These are phyloP conservation scores for Gossypium laxum DNA, from an alignment of 441 rosid species.

Conservation along the genomic window DNA sequence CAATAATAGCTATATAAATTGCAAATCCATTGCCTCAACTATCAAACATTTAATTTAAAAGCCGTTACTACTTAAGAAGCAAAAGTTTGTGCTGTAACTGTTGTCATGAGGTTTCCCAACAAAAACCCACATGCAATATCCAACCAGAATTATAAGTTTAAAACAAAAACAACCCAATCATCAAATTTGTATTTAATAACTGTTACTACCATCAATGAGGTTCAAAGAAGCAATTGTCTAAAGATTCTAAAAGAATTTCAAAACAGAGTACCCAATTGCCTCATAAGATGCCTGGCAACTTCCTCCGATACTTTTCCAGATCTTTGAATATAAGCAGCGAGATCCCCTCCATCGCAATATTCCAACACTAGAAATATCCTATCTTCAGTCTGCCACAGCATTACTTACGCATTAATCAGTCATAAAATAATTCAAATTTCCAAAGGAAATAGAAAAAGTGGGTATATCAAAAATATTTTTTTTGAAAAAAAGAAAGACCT, in stretches of 20 bases:
- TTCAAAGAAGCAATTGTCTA: neutral
- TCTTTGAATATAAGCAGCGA: constrained; percentile 49
- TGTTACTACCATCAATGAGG: neutral
- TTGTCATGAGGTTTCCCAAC: neutral
- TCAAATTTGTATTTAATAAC: constrained; percentile 1
- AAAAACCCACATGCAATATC: neutral
- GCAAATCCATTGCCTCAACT: neutral
- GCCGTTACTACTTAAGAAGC: neutral
- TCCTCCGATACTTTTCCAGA: constrained; percentile 57
- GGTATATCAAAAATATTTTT: neutral
- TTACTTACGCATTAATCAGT: neutral
- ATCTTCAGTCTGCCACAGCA: constrained; percentile 40
- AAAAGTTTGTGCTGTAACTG: constrained; percentile 3
- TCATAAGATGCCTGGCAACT: constrained; percentile 70
- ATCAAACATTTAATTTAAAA: neutral
- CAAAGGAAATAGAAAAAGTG: neutral
- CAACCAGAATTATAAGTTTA: neutral
- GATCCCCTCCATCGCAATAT: constrained; percentile 82
- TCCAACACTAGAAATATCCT: constrained; percentile 69
- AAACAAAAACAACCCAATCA: constrained; percentile 30
- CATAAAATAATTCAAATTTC: neutral
- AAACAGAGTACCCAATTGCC: constrained; percentile 47
- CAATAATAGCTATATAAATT: neutral
- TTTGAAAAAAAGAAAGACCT: constrained; percentile 27
- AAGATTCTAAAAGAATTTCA: neutral